phyloP scores from a whole-genome alignment of 805 yeast species.

The Teunomyces panamensis region DNA sequence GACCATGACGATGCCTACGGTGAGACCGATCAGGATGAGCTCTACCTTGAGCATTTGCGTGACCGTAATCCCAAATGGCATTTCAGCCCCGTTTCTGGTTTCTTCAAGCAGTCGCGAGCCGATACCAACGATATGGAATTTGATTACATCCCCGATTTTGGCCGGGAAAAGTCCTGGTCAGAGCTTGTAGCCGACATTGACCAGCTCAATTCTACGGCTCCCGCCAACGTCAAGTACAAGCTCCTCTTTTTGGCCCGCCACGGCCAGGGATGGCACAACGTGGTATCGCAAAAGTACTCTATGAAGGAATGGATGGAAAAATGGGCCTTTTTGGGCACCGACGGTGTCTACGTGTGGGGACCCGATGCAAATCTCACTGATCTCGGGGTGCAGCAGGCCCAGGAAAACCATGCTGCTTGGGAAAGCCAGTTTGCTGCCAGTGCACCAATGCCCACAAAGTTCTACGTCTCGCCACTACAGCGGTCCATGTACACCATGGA shows the following conservation, averaged over 20 bases:
- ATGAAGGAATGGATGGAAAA: conserved; percentile 20
- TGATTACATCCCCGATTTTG: conserved; percentile 19
- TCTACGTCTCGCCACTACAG: conserved; percentile 26
- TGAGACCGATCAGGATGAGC: conserved; percentile 18
- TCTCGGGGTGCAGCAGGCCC: conserved; percentile 22
- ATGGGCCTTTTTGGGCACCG: conserved; percentile 22
- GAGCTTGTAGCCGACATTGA: conserved; percentile 11
- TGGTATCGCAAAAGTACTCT: conserved; percentile 20
- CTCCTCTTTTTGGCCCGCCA: conserved; percentile 24
- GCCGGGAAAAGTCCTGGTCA: conserved; percentile 17
- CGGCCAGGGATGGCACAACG: conserved; percentile 28
- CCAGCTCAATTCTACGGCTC: conserved; percentile 12
- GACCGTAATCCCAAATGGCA: conserved; percentile 12
- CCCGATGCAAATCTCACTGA: conserved; percentile 26
- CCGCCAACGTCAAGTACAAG: conserved; percentile 17
- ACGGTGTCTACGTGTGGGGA: conserved; percentile 22
- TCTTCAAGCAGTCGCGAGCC: conserved; percentile 19
- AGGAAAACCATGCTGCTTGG: conserved; percentile 22
- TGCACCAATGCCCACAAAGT: conserved; percentile 22
- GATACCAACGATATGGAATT: conserved; percentile 22
- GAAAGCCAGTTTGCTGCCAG: conserved; percentile 14
- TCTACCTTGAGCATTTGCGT: conserved; percentile 12
- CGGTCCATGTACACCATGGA: conserved; percentile 21
- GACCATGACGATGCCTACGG: conserved; percentile 35
- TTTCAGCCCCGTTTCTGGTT: conserved; percentile 23